A percentile compares a stretch with the other conserved stretches of the same genome.
Conservation (phyloP, 192 early-diverging fungal species). For the Coemansia sp. region DNA sequence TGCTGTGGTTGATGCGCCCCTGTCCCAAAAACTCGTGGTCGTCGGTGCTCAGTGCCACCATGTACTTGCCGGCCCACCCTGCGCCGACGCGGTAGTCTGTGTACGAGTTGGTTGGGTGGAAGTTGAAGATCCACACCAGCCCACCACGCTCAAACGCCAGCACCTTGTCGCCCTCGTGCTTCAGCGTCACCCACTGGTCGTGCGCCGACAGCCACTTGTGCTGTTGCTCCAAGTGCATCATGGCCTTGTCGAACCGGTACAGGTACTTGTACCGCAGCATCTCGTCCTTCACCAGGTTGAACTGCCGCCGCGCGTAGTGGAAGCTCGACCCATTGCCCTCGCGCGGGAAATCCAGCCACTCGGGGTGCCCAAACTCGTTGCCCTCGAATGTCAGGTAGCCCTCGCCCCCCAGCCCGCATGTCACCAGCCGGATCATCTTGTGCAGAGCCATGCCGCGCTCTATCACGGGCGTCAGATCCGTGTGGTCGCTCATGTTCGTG, state of each 20-base stretch:
- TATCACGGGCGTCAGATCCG: slow-evolving; percentile 81
- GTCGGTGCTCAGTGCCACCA: slow-evolving; percentile 79
- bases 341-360: slow-evolving; percentile 99
- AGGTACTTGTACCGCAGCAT: slow-evolving; percentile 92
- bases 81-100: slow-evolving; percentile 87
- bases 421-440: slow-evolving; percentile 94
- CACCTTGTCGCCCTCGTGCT: slow-evolving; percentile 91
- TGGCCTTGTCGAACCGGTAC: slow-evolving; percentile 85
- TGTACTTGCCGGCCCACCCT: slow-evolving; percentile 69
- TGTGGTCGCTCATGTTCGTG: slow-evolving; percentile 85
- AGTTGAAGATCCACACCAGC: slow-evolving; percentile 94
- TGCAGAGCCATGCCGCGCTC: slow-evolving; percentile 94
- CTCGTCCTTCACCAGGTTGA: slow-evolving; percentile 88
- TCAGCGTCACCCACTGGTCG: slow-evolving; percentile 81
- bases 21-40: slow-evolving; percentile 78
- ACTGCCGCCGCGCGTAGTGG: slow-evolving; percentile 94
- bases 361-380: slow-evolving; percentile 98
- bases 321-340: slow-evolving; percentile 87
- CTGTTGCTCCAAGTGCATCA: slow-evolving; percentile 76
- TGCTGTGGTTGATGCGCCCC: slow-evolving; percentile 65
- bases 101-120: slow-evolving; percentile 83
- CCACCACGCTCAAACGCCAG: slow-evolving; percentile 90
- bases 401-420: slow-evolving; percentile 89
- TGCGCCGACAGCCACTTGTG: slow-evolving; percentile 73
- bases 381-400: slow-evolving; percentile 97